Evolutionary conservation across 345 rosid species (phyloP), one percentile per base, ranked within the genome.

Genomic region (Tarenaya hassleriana): DNA sequence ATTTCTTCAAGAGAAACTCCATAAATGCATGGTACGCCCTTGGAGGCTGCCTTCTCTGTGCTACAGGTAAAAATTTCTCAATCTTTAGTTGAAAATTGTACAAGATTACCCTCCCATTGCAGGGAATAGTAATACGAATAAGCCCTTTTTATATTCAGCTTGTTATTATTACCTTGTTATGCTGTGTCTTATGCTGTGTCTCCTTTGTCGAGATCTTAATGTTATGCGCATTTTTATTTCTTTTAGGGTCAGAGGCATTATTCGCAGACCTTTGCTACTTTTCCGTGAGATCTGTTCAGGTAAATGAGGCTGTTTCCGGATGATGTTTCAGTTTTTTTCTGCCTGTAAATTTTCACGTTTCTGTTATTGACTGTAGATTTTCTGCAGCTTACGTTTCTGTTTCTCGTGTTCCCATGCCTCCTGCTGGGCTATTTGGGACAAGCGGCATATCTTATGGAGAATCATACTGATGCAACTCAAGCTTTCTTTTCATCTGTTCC

Each of bases 181-280:
- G n/a, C n/a, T n/a, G n/a, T n/a, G n/a, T n/a, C n/a, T n/a, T n/a
- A n/a, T n/a, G n/a, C n/a, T n/a, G 9, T 34, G 31, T 42, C 31
- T 60, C 39, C 35, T 37, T 37, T 67, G 27, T 42, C 49, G 18
- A 32, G n/a, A 12, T 49, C 18, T 19, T 49, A 41, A 33, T 61
- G 34, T 40, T 34, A 34, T 41, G 37, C 70, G 56, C 38, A n/a
- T n/a, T n/a, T 66, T 50, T 52, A 21, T 18, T 51, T 20, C 53
- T 66, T 79, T 60, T 71, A 92, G 98, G 98, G 51, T 88, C 98
- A 39, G 98, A 92, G 76, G 98, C 98, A 61, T 85, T 92, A 80
- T 92, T 88, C 75, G 98, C 98, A 57, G 97, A 92, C 78, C 97
- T 92, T 71, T 92, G 98, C 77, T 92, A 92, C 67, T 88, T 92